A percentile compares a stretch with the other conserved stretches of the same genome.
Conservation (phyloP, 2,329 filamentous ascomycete genomes). For the Ampelomyces quisqualis region DNA sequence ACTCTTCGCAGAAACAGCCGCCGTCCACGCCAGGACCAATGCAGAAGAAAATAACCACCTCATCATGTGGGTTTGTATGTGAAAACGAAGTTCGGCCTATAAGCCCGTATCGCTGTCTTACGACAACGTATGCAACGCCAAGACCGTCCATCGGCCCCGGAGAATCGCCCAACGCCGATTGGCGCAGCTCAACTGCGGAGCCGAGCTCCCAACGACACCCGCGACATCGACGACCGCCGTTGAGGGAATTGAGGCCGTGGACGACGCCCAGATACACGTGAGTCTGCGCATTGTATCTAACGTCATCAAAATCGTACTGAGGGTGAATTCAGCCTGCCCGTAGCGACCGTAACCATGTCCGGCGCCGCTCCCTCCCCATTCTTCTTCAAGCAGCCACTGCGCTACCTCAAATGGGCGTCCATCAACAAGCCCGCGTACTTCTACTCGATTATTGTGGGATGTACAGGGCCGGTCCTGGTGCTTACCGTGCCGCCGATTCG, state of each 20-base stretch:
- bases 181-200: constrained; percentile 9
- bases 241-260: neutral
- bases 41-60: constrained; percentile 68
- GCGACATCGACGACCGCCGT: constrained; percentile 5
- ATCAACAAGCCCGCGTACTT: constrained; percentile 90
- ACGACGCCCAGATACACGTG: neutral
- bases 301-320: too few species aligned
- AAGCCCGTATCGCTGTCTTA: constrained; percentile 9
- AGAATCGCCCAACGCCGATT: constrained; percentile 27
- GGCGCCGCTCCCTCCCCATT: constrained; percentile 46
- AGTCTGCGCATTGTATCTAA: neutral
- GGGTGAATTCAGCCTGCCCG: too few species aligned
- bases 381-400: constrained; percentile 82
- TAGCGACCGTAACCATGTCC: constrained; percentile 61
- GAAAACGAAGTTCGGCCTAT: constrained; percentile 25
- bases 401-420: constrained; percentile 84
- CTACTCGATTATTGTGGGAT: constrained; percentile 77
- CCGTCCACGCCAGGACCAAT: constrained; percentile 65
- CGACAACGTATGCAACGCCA: constrained; percentile 46
- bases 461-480: constrained; percentile 69
- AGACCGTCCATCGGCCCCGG: constrained; percentile 29
- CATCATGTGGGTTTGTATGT: constrained; percentile 57
- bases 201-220: constrained; percentile 7
- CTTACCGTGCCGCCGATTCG: constrained; percentile 73
- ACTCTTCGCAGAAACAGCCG: constrained; percentile 73